Conservation (phyloP, 2,329 filamentous ascomycete genomes). For the Penicillium aurantiogriseum region DNA sequence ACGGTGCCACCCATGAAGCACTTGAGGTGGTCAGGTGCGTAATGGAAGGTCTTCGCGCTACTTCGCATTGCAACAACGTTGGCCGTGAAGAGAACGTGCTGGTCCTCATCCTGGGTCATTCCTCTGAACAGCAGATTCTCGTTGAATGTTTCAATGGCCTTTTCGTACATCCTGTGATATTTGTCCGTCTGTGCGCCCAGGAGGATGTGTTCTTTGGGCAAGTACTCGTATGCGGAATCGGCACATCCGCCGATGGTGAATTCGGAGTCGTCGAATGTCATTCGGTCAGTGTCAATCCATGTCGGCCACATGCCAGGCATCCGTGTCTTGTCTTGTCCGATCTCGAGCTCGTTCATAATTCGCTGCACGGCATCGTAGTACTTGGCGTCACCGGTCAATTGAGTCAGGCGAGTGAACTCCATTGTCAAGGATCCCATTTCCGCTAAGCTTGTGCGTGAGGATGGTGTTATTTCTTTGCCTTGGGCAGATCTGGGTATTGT, state of each 20-base stretch:
- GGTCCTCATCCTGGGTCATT: conserved; percentile 41
- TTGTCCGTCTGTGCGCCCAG: conserved; percentile 43
- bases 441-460: conserved; percentile 62
- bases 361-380: conserved; percentile 89
- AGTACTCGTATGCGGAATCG: conserved; percentile 52
- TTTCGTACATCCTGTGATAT: conserved; percentile 46
- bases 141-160: conserved; percentile 40
- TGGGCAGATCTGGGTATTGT: conserved; percentile 27
- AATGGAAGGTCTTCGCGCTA: conserved; percentile 23
- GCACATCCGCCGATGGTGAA: conserved; percentile 49
- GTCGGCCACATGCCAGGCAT: conserved; percentile 80
- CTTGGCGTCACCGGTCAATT: conserved; percentile 74
- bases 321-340: conserved; percentile 67
- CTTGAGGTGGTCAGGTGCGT: conserved; percentile 55
- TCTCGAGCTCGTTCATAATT: conserved; percentile 74
- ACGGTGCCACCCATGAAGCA: conserved; percentile 64
- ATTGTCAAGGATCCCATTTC: conserved; percentile 80
- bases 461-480: conserved; percentile 45
- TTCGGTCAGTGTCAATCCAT: conserved; percentile 58
- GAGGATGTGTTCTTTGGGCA: conserved; percentile 50
- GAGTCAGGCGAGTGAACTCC: conserved; percentile 86
- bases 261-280: conserved; percentile 31
- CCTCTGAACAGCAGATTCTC: conserved; percentile 46
- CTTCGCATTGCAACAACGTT: conserved; percentile 25
- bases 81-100: conserved; percentile 43